These are phyloP conservation scores for Fagopyrum homotropicum DNA, from an alignment of 148 eudicot genomes.

Conservation along the genomic window DNA sequence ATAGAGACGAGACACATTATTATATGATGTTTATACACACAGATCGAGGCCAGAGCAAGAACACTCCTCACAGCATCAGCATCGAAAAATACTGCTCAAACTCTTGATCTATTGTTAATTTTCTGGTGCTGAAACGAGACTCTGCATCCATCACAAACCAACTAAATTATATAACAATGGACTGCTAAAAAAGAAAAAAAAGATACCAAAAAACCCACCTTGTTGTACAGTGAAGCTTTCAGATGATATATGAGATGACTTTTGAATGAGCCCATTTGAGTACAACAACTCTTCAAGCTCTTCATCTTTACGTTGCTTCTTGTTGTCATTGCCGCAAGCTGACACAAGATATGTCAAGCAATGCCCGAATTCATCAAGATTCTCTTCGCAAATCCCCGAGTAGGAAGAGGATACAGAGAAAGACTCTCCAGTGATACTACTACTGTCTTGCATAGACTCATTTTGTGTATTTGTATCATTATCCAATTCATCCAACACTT, in stretches of 20 bases:
- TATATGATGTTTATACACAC: neutral
- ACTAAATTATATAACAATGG: neutral
- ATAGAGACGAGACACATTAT: neutral
- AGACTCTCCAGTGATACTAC: neutral
- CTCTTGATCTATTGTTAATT: conserved; percentile 3
- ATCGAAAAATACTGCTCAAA: conserved; percentile 7
- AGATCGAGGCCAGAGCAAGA: neutral
- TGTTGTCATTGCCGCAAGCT: neutral
- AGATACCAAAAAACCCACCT: too few species aligned
- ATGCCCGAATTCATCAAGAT: conserved; percentile 10
- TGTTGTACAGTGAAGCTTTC: neutral
- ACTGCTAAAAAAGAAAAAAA: neutral
- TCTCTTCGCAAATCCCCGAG: neutral
- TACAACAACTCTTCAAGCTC: conserved; percentile 3
- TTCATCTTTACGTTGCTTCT: neutral
- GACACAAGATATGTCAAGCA: conserved; percentile 1
- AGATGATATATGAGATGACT: neutral
- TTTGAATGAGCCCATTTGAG: neutral
- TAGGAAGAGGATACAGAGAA: neutral
- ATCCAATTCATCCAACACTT: neutral
- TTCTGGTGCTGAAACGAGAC: neutral
- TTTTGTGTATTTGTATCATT: neutral
- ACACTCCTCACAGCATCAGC: conserved; percentile 1
- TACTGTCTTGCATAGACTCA: conserved; percentile 8
- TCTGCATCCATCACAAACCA: conserved; percentile 1